Base-by-base conservation (phyloP, 371 early-diverging fungal genomes). In the Gilbertella persicaria region DNA sequence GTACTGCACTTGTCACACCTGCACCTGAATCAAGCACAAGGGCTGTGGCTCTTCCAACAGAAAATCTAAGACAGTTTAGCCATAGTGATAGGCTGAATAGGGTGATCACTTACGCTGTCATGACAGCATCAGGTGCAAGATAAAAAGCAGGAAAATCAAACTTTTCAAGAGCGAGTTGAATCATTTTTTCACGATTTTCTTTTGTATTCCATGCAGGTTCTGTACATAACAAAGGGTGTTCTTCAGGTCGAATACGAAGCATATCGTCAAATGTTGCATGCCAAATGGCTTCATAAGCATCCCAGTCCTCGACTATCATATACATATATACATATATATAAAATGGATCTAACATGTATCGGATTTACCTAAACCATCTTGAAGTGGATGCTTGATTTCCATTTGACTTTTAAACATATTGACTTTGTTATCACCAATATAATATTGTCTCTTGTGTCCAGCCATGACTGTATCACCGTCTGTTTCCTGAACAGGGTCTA, bases 21-120 rank as follows among this genome's bases (percentile, higher is more conserved):
- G 86, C 94, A 4, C 99, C 99, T 14, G 91, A 90, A 62, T 97
- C 97, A 50, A 98, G 62, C 13, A 98, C 95, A 23, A 98, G 75
- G 3, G 91, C 95, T n/a, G 94, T 92, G 8, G 92, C 79, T 46
- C 84, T 75, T 23, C 99, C 99, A 3, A 91, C 81, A 2, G 96
- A 90, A 58, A 95, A 98, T 1, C 62, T 62, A 46, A 9, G 9
- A 28, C 28, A n/a, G n/a, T n/a, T n/a, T n/a, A n/a, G n/a, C n/a
- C n/a, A n/a, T n/a, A n/a, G n/a, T n/a, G n/a, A n/a, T n/a, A n/a
- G n/a, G n/a, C n/a, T n/a, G n/a, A n/a, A 24, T 12, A 23, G 19
- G 17, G n/a, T 10, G 16, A 26, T 33, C 20, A 76, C 82, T 58
- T 85, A 92, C 88, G 97, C 92, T 39, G 97, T 78, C 65, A 98